Evolutionary conservation across 164 flowering plant genomes (phyloP).

Genomic region (Stephania yunnanensis): DNA sequence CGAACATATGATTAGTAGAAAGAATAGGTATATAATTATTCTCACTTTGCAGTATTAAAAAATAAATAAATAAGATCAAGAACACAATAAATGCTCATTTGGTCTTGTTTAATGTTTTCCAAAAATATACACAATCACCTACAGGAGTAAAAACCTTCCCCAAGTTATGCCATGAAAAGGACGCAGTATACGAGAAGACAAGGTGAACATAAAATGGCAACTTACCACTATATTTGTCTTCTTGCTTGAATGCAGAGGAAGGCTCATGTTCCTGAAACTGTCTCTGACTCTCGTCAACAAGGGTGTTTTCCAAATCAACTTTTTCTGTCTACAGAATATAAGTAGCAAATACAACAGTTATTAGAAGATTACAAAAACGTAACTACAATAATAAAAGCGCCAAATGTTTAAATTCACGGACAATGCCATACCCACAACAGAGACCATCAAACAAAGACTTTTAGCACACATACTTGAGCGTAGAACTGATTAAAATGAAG

Average conservation of each 20-base stretch:
- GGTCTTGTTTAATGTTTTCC: neutral
- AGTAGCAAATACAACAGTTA: neutral
- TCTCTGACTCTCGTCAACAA: conserved; percentile 97
- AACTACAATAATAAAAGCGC: neutral
- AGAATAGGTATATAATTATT: neutral
- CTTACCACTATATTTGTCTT: conserved; percentile 32
- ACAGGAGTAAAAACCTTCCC: too few species aligned
- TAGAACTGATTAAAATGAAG: neutral
- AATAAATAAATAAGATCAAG: too few species aligned
- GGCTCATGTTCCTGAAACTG: conserved; percentile 49
- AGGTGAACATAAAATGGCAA: conserved; percentile 1
- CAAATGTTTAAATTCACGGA: neutral
- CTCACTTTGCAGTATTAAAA: neutral
- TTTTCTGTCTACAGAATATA: conserved; percentile 82
- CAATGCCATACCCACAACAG: neutral
- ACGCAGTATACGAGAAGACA: neutral
- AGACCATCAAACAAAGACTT: neutral
- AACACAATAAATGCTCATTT: neutral
- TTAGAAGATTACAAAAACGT: conserved; percentile 1
- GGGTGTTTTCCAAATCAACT: conserved; percentile 95
- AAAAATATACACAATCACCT: neutral
- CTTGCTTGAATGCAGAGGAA: conserved; percentile 27
- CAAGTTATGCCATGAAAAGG: too few species aligned
- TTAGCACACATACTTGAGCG: neutral
- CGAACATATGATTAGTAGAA: neutral